Evolutionary conservation across 1,284 basidiomycete genomes (phyloP).

Genomic region (Dichomitus squalens): DNA sequence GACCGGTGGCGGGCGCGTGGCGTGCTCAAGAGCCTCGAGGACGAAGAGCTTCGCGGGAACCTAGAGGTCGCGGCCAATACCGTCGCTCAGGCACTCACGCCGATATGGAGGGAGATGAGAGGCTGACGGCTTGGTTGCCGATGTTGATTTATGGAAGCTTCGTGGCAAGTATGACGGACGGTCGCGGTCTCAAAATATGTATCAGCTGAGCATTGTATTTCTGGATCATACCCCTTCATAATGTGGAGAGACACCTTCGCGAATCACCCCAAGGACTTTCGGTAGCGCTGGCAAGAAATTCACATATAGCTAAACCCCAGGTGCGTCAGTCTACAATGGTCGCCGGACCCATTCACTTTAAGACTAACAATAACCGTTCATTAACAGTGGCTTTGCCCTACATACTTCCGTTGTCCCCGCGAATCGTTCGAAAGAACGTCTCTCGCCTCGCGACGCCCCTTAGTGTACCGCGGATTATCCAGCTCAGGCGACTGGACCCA

Average conservation of each 20-base stretch:
- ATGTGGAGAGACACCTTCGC: background rate
- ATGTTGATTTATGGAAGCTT: background rate
- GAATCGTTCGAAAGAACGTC: background rate
- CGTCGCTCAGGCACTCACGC: constrained; percentile 63
- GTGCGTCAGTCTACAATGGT: background rate
- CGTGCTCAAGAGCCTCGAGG: constrained; percentile 50
- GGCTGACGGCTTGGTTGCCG: background rate
- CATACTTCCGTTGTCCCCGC: background rate
- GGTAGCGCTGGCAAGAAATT: background rate
- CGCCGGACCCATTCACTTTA: background rate
- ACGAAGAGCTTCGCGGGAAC: constrained; percentile 53
- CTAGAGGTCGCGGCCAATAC: constrained; percentile 64
- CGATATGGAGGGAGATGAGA: constrained; percentile 53
- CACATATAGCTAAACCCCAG: background rate
- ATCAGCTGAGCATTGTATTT: background rate
- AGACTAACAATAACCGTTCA: background rate
- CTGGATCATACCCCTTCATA: background rate
- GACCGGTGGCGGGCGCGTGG: constrained; percentile 64
- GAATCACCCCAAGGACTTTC: background rate
- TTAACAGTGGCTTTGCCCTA: background rate
- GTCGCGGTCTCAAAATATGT: background rate
- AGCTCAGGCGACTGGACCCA: constrained; percentile 4
- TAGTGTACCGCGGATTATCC: background rate
- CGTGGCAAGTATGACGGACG: background rate
- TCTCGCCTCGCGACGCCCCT: background rate